phyloP scores from a whole-genome alignment of 106 monocot genomes.

The Acorus calamus region DNA sequence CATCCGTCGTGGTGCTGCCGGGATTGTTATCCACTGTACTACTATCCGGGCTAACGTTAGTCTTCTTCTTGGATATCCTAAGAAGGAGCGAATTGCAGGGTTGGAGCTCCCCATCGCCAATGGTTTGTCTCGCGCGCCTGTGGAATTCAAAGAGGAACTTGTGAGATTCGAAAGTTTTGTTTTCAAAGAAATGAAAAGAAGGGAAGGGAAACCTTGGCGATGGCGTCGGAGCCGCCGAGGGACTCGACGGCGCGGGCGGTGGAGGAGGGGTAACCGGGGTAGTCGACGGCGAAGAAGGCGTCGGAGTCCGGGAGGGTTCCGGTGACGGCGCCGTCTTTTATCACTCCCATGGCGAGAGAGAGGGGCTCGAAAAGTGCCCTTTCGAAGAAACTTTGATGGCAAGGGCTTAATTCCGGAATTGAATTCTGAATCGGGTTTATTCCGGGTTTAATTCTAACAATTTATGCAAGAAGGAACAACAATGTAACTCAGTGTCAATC shows the following conservation, averaged over 20 bases:
- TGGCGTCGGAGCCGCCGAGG: constrained; percentile 59
- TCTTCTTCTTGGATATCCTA: constrained; percentile 35
- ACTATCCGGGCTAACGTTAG: no score
- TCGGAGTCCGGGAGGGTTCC: constrained; percentile 51
- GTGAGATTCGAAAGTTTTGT: neutral
- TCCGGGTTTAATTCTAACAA: no score
- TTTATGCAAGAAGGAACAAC: no score
- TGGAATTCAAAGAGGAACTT: neutral
- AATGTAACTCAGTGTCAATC: no score
- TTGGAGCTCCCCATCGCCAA: constrained; percentile 42
- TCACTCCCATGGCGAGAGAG: neutral
- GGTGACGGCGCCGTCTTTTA: constrained; percentile 50
- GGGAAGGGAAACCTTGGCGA: constrained; percentile 42
- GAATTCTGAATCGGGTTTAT: no score
- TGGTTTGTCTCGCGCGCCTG: constrained; percentile 1
- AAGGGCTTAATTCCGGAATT: no score
- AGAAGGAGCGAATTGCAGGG: constrained; percentile 41
- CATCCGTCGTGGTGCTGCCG: no score
- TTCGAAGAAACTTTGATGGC: no score
- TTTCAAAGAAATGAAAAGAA: neutral
- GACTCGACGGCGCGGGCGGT: constrained; percentile 62
- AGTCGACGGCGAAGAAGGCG: constrained; percentile 58
- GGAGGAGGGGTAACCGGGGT: constrained; percentile 81
- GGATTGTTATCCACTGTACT: no score
- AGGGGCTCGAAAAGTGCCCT: no score